Percentiles rank a stretch among this genome's conserved stretches.
Conservation (phyloP, 192 early-diverging fungal species). For the Coemansia reversa region DNA sequence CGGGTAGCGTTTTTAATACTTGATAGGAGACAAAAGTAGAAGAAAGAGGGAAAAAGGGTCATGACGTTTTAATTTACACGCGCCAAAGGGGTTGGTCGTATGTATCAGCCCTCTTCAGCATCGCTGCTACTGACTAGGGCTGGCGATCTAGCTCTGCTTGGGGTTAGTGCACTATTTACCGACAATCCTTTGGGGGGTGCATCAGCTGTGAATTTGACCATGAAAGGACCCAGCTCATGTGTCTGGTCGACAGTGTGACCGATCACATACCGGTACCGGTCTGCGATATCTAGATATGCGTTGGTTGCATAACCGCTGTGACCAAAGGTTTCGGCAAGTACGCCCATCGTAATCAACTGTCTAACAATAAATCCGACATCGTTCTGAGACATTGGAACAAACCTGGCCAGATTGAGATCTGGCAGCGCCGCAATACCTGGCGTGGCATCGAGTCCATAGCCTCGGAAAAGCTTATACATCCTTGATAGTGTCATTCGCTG, state of each 20-base stretch:
- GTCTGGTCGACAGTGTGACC: conserved; percentile 24
- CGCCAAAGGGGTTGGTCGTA: too few species aligned
- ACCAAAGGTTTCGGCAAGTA: conserved; percentile 61
- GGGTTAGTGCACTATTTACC: too few species aligned
- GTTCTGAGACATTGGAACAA: conserved; percentile 23
- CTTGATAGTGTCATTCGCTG: conserved; percentile 35
- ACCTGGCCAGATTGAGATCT: conserved; percentile 14
- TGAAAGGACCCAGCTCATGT: conserved; percentile 25
- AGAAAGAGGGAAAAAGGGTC: too few species aligned
- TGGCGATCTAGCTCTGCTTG: too few species aligned
- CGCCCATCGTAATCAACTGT: conserved; percentile 51
- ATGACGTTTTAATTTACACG: too few species aligned
- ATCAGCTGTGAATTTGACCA: conserved; percentile 22
- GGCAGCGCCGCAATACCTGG: conserved; percentile 33
- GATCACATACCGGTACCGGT: conserved; percentile 10
- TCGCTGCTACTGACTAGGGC: too few species aligned
- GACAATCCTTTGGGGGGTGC: conserved; percentile 8
- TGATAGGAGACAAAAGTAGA: too few species aligned
- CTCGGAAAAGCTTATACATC: conserved; percentile 38
- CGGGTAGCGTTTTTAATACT: too few species aligned
- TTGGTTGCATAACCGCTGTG: conserved; percentile 64
- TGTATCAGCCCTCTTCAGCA: too few species aligned
- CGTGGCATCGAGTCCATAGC: conserved; percentile 19
- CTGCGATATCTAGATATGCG: conserved; percentile 52
- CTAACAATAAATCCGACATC: conserved; percentile 62